Evolutionary conservation across 805 yeast species (phyloP).

Genomic region (Komagataella ulmi): DNA sequence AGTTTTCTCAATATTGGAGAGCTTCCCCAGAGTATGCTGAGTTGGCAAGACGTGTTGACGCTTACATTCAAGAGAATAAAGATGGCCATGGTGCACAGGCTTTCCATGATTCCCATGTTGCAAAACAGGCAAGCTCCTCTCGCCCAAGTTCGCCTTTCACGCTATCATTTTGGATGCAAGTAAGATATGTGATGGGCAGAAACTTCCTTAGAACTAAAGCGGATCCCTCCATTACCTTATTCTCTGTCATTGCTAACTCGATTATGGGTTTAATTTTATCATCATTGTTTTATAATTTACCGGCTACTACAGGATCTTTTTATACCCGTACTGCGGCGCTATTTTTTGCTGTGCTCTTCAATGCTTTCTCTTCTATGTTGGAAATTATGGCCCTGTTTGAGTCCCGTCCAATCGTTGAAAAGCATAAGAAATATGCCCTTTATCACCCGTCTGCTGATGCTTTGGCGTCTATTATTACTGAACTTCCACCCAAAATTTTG

Average conservation of each 20-base stretch:
- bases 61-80: conserved; percentile 6
- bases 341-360: conserved; percentile 54
- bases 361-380: conserved; percentile 45
- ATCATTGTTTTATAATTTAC: conserved; percentile 43
- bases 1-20: conserved; percentile 25
- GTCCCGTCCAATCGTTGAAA: conserved; percentile 43
- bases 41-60: conserved; percentile 22
- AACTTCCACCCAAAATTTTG: conserved; percentile 33
- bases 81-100: conserved; percentile 2
- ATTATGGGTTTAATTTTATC: conserved; percentile 41
- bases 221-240: conserved; percentile 32
- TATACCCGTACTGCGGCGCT: conserved; percentile 48
- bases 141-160: conserved; percentile 39
- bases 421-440: conserved; percentile 41
- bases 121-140: conserved; percentile 35
- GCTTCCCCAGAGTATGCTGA: conserved; percentile 16
- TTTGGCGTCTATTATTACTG: conserved; percentile 35
- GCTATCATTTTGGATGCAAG: conserved; percentile 38
- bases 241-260: conserved; percentile 28
- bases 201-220: conserved; percentile 35
- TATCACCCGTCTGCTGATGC: conserved; percentile 53
- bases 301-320: conserved; percentile 28
- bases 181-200: conserved; percentile 29
- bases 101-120: conserved; percentile 27
- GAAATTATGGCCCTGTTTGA: conserved; percentile 44